Base-by-base conservation (phyloP, 1,284 basidiomycete genomes). In the Vanrija humicola region DNA sequence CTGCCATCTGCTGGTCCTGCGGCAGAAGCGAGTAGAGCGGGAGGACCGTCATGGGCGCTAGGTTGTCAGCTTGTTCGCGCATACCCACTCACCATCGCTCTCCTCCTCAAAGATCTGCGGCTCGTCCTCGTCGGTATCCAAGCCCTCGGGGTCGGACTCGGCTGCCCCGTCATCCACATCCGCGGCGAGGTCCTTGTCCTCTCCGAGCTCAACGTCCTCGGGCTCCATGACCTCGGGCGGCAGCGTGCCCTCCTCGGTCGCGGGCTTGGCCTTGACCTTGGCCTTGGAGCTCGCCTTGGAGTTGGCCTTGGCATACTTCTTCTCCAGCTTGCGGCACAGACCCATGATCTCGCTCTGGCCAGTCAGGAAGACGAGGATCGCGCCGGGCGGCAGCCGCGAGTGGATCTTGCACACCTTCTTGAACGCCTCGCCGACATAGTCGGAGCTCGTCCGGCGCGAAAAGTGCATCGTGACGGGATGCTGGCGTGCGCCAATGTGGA, bases 381-480 rank as follows among this genome's bases (percentile, higher is more conserved):
- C 86, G 3, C 87, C 87, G 0, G 83, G 80, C 1, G 87, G 87
- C 6, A 89, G 74, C 6, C 86, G 79, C 6, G 85, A 79, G 65
- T 89, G 87, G 54, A 89, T 87, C 72, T 88, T 96, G 63, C 82
- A 81, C 2, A 90, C 82, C 76, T 99, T 98, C 70, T 87, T 90
- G 65, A 92, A 85, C 1, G 93, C 89, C 74, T 97, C 93, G 5
- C 82, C 83, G 44, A 98, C 84, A 69, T 98, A 98, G 74, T 98
- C 91, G 12, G 87, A 81, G 1, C 80, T 76, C 0, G 96, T 99
- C 45, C 86, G 83, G 25, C 92, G 84, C 62, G 85, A 89, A 79
- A 98, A 99, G 74, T 99, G 96, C 18, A 94, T 77, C 0, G 93
- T 95, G 34, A 99, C 96, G 0, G 94, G 90, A 77, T 98, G 88